Evolutionary conservation across 1,284 basidiomycete species (phyloP).

Genomic region (Veloporphyrellus conicus): DNA sequence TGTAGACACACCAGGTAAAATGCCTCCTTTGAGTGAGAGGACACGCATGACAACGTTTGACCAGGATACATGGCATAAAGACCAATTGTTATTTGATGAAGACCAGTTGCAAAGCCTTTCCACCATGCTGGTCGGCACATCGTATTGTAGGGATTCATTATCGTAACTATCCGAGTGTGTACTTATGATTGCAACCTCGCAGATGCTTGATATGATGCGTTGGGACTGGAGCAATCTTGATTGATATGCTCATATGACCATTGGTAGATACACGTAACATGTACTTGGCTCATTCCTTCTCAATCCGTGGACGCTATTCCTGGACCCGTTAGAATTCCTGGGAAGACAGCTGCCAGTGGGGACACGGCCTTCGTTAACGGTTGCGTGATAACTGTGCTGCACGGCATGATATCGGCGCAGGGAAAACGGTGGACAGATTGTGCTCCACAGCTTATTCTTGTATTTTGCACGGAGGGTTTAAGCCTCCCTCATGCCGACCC

Average conservation of each 20-base stretch:
- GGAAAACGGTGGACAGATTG: not conserved
- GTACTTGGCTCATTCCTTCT: conserved; percentile 1
- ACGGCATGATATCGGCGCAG: not conserved
- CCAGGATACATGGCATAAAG: conserved; percentile 89
- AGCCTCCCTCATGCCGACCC: not conserved
- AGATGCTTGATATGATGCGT: conserved; percentile 23
- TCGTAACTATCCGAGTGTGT: not conserved
- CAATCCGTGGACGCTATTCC: not conserved
- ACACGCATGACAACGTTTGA: conserved; percentile 8
- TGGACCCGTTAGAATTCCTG: not conserved
- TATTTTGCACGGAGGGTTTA: not conserved
- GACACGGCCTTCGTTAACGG: not conserved
- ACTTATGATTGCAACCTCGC: conserved; percentile 11
- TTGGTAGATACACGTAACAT: conserved; percentile 5
- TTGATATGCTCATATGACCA: not conserved
- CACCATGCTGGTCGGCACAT: conserved; percentile 86
- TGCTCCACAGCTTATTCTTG: not conserved
- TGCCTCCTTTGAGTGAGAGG: conserved; percentile 20
- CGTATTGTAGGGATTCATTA: conserved; percentile 65
- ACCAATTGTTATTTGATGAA: conserved; percentile 85
- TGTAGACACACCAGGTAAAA: conserved; percentile 65
- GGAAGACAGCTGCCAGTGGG: not conserved
- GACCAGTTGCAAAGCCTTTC: conserved; percentile 86
- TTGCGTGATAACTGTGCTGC: not conserved
- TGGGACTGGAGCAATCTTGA: conserved; percentile 3